Conservation (phyloP, 352 stramenopile genomes). For the Blastocystis sp. region DNA sequence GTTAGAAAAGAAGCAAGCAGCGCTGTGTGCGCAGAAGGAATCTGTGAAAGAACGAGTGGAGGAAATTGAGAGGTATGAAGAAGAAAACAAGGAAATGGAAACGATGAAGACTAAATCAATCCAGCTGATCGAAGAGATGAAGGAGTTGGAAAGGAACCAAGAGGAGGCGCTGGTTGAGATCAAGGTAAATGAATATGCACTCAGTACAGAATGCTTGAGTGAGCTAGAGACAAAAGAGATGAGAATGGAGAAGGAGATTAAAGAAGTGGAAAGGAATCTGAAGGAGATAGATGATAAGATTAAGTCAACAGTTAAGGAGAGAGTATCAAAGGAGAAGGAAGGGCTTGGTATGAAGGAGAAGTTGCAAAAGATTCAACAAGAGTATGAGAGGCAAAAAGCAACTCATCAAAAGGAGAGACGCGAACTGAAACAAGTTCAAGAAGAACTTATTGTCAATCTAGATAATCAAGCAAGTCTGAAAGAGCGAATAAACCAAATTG, state of each 20-base stretch:
- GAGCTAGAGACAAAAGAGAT: background rate
- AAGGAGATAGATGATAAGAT: background rate
- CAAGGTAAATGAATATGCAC: too few species aligned
- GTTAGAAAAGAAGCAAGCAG: background rate
- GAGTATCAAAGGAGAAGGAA: background rate
- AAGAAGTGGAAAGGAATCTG: background rate
- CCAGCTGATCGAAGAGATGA: too few species aligned
- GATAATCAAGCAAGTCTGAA: background rate
- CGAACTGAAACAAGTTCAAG: background rate
- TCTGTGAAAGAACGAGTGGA: background rate
- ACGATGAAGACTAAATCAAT: background rate
- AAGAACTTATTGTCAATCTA: background rate
- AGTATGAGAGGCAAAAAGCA: background rate
- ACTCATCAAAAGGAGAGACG: background rate
- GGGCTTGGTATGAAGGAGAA: background rate
- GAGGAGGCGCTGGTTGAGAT: too few species aligned
- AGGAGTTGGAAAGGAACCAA: too few species aligned
- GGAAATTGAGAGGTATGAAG: conserved; percentile 9
- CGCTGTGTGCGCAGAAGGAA: conserved; percentile 11
- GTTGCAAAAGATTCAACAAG: background rate
- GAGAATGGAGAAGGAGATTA: background rate
- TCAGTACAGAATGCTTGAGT: too few species aligned
- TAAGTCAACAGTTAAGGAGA: background rate
- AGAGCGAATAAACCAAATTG: background rate
- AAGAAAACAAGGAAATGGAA: conserved; percentile 4